A percentile compares a stretch with the other conserved stretches of the same genome.
phyloP scores from a whole-genome alignment of 352 stramenopile genomes.

The Globisporangium emineosum region DNA sequence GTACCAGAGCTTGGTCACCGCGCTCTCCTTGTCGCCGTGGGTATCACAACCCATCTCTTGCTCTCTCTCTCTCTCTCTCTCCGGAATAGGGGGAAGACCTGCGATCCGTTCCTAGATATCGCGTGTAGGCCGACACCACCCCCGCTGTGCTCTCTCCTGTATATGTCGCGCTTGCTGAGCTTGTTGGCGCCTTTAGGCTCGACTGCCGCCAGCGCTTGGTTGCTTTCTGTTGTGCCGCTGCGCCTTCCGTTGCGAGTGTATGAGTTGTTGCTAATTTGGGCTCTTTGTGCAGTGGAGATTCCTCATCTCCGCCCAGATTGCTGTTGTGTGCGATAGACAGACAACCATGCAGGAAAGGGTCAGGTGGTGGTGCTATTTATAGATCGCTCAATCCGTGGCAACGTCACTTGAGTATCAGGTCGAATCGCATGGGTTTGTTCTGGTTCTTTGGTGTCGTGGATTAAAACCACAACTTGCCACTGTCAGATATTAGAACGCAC shows the following conservation, averaged over 20 bases:
- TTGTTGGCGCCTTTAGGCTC: not conserved
- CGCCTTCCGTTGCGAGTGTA: not conserved
- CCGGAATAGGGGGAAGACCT: no score
- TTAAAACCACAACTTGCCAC: no score
- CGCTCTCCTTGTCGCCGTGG: conserved; percentile 1
- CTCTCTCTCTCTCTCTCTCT: not conserved
- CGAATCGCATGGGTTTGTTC: not conserved
- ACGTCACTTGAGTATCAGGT: not conserved
- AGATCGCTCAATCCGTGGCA: not conserved
- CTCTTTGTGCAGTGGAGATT: not conserved
- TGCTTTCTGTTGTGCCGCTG: conserved; percentile 2
- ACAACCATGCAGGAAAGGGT: no score
- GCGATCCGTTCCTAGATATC: not conserved
- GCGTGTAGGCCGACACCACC: not conserved
- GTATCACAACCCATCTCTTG: conserved; percentile 4
- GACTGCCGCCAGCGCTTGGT: no score
- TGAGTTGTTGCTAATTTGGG: not conserved
- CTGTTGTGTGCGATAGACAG: no score
- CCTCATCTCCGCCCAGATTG: not conserved
- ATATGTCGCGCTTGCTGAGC: not conserved
- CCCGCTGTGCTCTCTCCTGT: not conserved
- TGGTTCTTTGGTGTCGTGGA: not conserved
- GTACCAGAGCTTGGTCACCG: conserved; percentile 48
- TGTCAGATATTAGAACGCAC: not conserved
- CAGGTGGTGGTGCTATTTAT: not conserved